These are phyloP conservation scores for Trichocladium uniseriatum DNA, from an alignment of 495 filamentous ascomycete species.

Conservation along the genomic window DNA sequence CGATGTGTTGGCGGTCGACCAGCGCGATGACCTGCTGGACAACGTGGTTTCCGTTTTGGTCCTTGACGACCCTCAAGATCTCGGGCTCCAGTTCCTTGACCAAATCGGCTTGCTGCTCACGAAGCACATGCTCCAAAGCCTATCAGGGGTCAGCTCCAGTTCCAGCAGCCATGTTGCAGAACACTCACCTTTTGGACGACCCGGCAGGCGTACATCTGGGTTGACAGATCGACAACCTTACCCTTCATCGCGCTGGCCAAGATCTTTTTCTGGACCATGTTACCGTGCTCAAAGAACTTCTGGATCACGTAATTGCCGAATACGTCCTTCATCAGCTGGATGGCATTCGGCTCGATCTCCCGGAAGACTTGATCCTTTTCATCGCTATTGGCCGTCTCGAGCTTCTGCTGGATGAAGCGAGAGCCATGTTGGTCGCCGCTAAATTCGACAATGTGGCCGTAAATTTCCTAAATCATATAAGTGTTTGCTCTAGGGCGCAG, in stretches of 20 bases:
- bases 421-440: conserved; percentile 94
- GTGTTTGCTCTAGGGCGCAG: background rate
- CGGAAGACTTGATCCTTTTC: conserved; percentile 91
- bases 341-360: conserved; percentile 71
- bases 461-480: conserved; percentile 58
- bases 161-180: background rate
- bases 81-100: conserved; percentile 75
- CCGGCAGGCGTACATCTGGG: conserved; percentile 90
- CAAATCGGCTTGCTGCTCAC: conserved; percentile 78
- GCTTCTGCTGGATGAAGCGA: conserved; percentile 89
- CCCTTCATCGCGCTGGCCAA: conserved; percentile 80
- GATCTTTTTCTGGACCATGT: conserved; percentile 83
- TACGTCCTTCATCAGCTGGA: conserved; percentile 91
- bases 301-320: conserved; percentile 99
- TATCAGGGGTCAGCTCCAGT: conserved; percentile 24
- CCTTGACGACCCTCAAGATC: conserved; percentile 71
- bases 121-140: conserved; percentile 87
- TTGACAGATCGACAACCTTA: conserved; percentile 67
- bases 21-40: conserved; percentile 91
- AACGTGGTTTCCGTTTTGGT: conserved; percentile 95
- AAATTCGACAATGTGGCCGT: conserved; percentile 84
- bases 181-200: conserved; percentile 80
- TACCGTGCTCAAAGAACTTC: conserved; percentile 95
- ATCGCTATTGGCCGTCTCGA: conserved; percentile 91
- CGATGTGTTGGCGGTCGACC: conserved; percentile 70